phyloP scores from a whole-genome alignment of 306 rosid species.

The cucumber (Cucumis sativus) region Cucumber_9930_V3 NC_026657.2:34435001-34435500 shows the following conservation, averaged over 20 bases:
- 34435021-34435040: not conserved
- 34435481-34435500: not conserved
- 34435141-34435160: not conserved
- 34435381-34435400: not conserved
- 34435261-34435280: not conserved
- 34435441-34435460: not conserved
- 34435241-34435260: not conserved
- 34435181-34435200: not conserved
- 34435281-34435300: not conserved
- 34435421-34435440: not conserved
- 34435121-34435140: not conserved
- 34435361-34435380: not conserved
- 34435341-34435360: not conserved
- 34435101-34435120: constrained; percentile 72
- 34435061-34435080: constrained; percentile 10
- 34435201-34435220: not conserved
- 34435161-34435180: too few relatives aligned
- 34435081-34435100: constrained; percentile 81
- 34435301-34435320: not conserved
- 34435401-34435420: not conserved
- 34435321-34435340: not conserved
- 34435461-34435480: not conserved
- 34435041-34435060: not conserved
- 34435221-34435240: not conserved
- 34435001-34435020: constrained; percentile 10